Percentiles rank a stretch among this genome's conserved stretches.
Conservation (phyloP, 768 basidiomycete genomes). For the Holtermannia corniformis region DNA sequence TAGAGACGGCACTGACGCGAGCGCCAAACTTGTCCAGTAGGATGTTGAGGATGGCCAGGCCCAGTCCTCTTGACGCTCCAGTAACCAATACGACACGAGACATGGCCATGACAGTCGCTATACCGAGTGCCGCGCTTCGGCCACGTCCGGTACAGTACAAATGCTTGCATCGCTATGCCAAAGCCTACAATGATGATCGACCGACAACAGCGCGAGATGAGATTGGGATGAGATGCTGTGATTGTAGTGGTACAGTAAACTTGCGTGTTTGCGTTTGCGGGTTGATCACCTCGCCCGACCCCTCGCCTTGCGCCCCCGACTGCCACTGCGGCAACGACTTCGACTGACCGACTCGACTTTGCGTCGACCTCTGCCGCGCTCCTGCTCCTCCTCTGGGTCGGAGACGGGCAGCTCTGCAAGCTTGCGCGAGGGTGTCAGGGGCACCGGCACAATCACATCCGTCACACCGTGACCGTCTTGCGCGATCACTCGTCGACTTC, state of each 20-base stretch:
- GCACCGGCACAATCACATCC: neutral
- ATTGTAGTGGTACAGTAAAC: neutral
- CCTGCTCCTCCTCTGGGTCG: neutral
- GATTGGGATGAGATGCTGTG: neutral
- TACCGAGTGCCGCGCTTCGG: neutral
- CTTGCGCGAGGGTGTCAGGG: neutral
- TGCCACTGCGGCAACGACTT: neutral
- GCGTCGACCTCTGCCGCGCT: neutral
- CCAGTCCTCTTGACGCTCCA: conserved; percentile 71
- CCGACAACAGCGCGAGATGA: too few species aligned
- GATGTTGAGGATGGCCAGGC: conserved; percentile 63
- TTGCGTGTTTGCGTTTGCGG: neutral
- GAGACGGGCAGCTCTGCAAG: neutral
- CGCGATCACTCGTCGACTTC: neutral
- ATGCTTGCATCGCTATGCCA: too few species aligned
- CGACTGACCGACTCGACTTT: neutral
- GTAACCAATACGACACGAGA: conserved; percentile 64
- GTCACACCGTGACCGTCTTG: neutral
- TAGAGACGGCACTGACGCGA: conserved; percentile 66
- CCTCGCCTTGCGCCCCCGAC: neutral
- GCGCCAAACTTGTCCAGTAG: conserved; percentile 57
- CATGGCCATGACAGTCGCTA: conserved; percentile 3
- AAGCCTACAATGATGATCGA: too few species aligned
- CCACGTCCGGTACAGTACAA: too few species aligned
- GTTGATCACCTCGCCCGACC: neutral